Evolutionary conservation across 371 early-diverging fungal genomes (phyloP).

Genomic region (Actinomortierella ambigua): DNA sequence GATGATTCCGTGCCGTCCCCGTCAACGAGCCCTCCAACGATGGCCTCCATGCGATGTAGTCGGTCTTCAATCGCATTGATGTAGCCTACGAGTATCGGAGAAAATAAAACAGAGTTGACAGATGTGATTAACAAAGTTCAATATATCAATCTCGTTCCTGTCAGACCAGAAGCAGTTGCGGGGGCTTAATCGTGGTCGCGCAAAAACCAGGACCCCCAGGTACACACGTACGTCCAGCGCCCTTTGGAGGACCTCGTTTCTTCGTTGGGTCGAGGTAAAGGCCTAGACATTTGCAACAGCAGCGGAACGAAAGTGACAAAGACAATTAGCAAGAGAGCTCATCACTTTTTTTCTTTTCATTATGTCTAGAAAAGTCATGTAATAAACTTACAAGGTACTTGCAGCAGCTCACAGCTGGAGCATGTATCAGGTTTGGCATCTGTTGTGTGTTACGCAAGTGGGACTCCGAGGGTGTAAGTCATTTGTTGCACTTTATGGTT

Average conservation of each 20-base stretch:
- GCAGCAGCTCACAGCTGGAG: constrained; percentile 38
- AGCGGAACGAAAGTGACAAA: background rate
- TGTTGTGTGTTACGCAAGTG: constrained; percentile 9
- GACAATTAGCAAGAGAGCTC: background rate
- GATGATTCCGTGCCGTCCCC: constrained; percentile 6
- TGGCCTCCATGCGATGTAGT: constrained; percentile 64
- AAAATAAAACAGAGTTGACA: background rate
- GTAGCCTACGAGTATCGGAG: constrained; percentile 51
- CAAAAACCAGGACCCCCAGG: background rate
- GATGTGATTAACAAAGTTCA: too few relatives aligned
- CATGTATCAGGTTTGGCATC: constrained; percentile 42
- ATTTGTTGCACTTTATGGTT: too few relatives aligned
- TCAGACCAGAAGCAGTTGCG: too few relatives aligned
- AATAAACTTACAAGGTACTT: constrained; percentile 27
- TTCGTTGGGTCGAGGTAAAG: constrained; percentile 42
- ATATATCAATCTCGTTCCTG: too few relatives aligned
- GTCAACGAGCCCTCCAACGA: constrained; percentile 45
- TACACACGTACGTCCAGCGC: constrained; percentile 40
- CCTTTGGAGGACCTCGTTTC: constrained; percentile 45
- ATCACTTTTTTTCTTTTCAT: background rate
- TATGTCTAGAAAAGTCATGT: background rate
- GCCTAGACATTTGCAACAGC: constrained; percentile 9
- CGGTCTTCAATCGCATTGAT: constrained; percentile 76
- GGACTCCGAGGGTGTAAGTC: too few relatives aligned
- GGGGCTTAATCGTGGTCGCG: too few relatives aligned